Evolutionary conservation across 1,284 basidiomycete genomes (phyloP).

Genomic region (Bjerkandera adusta): DNA sequence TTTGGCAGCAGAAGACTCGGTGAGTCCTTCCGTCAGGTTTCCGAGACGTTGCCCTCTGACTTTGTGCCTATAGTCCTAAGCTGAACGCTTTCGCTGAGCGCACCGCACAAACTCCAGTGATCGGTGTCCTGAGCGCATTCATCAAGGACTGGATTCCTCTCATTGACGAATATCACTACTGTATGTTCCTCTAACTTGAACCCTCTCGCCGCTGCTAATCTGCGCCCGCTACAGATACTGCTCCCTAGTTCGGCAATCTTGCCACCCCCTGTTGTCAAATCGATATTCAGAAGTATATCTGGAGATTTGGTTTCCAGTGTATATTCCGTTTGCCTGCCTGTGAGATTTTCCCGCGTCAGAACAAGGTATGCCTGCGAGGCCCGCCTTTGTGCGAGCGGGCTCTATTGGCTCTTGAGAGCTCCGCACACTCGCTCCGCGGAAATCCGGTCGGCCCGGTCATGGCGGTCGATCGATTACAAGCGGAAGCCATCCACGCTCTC

Average conservation of each 20-base stretch:
- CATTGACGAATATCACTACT: slow-evolving; percentile 96
- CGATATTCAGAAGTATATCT: too few species aligned
- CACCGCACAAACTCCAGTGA: slow-evolving; percentile 63
- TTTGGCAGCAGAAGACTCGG: slow-evolving; percentile 88
- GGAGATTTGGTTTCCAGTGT: too few species aligned
- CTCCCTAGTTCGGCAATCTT: slow-evolving; percentile 32
- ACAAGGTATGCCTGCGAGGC: too few species aligned
- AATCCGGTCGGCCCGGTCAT: too few species aligned
- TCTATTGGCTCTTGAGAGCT: too few species aligned
- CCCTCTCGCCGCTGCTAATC: background rate
- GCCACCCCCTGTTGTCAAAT: too few species aligned
- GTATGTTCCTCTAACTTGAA: slow-evolving; percentile 35
- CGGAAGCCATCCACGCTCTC: too few species aligned
- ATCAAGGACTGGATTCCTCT: slow-evolving; percentile 90
- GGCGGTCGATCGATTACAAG: too few species aligned
- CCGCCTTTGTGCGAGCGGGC: too few species aligned
- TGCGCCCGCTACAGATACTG: slow-evolving; percentile 31
- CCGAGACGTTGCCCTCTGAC: slow-evolving; percentile 5
- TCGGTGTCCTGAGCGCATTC: slow-evolving; percentile 76
- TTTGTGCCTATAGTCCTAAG: slow-evolving; percentile 58
- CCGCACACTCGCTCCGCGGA: too few species aligned
- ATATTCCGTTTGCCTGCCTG: too few species aligned
- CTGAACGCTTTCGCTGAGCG: slow-evolving; percentile 59
- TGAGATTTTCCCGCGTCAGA: too few species aligned
- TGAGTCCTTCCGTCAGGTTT: slow-evolving; percentile 30